phyloP scores from a whole-genome alignment of 768 basidiomycete genomes.

The Tephrocybe sp. region DNA sequence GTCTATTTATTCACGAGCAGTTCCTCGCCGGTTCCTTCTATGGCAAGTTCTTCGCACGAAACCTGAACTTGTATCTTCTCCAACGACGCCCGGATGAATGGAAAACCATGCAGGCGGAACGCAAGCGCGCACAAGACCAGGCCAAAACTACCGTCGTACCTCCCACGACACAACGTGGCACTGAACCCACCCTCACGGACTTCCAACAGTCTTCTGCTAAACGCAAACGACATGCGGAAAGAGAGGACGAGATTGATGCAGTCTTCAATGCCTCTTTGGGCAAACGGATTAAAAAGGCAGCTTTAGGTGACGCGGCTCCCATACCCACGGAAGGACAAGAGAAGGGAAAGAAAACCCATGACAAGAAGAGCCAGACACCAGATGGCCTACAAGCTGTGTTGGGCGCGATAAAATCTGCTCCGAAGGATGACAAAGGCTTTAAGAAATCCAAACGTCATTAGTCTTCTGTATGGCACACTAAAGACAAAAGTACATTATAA shows the following conservation, averaged over 20 bases:
- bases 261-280: conserved; percentile 61
- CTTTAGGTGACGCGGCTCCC: conserved; percentile 26
- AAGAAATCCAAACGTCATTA: conserved; percentile 22
- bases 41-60: conserved; percentile 84
- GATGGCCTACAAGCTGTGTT: conserved; percentile 46
- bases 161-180: background rate
- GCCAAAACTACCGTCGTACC: background rate
- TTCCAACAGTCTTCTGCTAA: conserved; percentile 10
- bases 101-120: conserved; percentile 65
- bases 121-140: conserved; percentile 23
- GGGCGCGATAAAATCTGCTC: conserved; percentile 58
- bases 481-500: no score
- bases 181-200: conserved; percentile 1
- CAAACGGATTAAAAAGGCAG: conserved; percentile 56
- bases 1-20: conserved; percentile 69
- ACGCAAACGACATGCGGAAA: conserved; percentile 42
- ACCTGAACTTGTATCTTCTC: conserved; percentile 74
- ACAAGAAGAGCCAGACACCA: conserved; percentile 22
- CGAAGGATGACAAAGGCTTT: conserved; percentile 38
- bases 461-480: background rate
- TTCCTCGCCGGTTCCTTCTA: conserved; percentile 75
- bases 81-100: conserved; percentile 82
- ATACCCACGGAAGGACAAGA: background rate
- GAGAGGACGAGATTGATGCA: conserved; percentile 71
- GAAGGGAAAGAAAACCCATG: conserved; percentile 8